Conservation (phyloP, 805 yeast genomes). For the Sugiyamaella marilandica region DNA sequence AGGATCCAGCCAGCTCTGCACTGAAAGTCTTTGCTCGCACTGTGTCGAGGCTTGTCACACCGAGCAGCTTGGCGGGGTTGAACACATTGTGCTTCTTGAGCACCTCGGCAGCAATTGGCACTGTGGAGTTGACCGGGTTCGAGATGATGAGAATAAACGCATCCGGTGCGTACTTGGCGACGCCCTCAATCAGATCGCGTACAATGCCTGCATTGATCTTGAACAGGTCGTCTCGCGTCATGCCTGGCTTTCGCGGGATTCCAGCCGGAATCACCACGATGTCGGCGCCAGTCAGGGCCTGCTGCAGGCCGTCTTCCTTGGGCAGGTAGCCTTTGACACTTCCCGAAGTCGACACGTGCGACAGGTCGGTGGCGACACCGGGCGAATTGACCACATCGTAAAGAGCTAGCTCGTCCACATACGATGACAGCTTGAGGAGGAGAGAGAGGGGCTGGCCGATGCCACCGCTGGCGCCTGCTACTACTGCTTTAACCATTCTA, state of each 20-base stretch:
- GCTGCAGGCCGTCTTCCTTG: slow-evolving; percentile 55
- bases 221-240: slow-evolving; percentile 89
- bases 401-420: slow-evolving; percentile 61
- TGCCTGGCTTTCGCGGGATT: slow-evolving; percentile 89
- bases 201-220: slow-evolving; percentile 80
- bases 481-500: slow-evolving; percentile 38
- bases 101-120: slow-evolving; percentile 81
- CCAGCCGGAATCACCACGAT: slow-evolving; percentile 90
- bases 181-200: slow-evolving; percentile 64
- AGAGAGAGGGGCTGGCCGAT: slow-evolving; percentile 90
- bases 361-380: slow-evolving; percentile 85
- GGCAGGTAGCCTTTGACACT: slow-evolving; percentile 59
- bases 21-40: slow-evolving; percentile 83
- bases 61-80: slow-evolving; percentile 71
- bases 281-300: slow-evolving; percentile 74
- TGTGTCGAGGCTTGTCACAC: slow-evolving; percentile 84
- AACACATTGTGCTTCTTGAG: slow-evolving; percentile 62
- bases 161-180: slow-evolving; percentile 65
- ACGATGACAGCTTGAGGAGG: slow-evolving; percentile 64
- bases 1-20: slow-evolving; percentile 46
- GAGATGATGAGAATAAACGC: slow-evolving; percentile 81
- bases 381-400: slow-evolving; percentile 81
- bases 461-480: slow-evolving; percentile 90
- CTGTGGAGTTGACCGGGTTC: slow-evolving; percentile 91
- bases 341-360: slow-evolving; percentile 73